phyloP scores from a whole-genome alignment of 345 rosid genomes.

The Citrus hindsii region DNA sequence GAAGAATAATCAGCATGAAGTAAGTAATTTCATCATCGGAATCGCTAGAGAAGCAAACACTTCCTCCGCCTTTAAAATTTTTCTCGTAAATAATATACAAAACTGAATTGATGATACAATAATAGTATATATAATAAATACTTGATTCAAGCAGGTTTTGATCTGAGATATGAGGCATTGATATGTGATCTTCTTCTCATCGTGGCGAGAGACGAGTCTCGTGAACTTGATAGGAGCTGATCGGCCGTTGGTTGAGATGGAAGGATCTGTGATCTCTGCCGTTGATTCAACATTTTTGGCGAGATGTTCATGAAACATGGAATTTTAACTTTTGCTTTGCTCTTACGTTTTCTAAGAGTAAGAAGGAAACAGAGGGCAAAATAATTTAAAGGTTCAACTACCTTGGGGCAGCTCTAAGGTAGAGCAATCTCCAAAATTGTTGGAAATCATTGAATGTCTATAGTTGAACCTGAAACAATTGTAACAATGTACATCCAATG shows the following conservation, averaged over 20 bases:
- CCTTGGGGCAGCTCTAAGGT: no score
- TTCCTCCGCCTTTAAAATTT: constrained; percentile 38
- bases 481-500: no score
- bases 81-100: neutral
- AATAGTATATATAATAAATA: neutral
- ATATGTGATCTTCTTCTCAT: constrained; percentile 39
- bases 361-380: no score
- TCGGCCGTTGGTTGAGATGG: constrained; percentile 15
- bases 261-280: neutral
- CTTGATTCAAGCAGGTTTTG: constrained; percentile 39
- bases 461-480: no score
- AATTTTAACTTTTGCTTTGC: no score
- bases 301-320: neutral
- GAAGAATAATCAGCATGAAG: no score
- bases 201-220: constrained; percentile 29
- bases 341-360: no score
- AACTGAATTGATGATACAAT: neutral
- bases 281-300: neutral
- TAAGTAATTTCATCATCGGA: constrained; percentile 44
- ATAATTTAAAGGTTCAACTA: no score
- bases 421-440: no score
- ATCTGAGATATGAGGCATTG: constrained; percentile 41
- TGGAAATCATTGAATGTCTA: no score
- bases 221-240: constrained; percentile 32
- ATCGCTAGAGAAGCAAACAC: constrained; percentile 51